phyloP scores from a whole-genome alignment of 192 early-diverging fungal species.

The Rhizophlyctis rosea region DNA sequence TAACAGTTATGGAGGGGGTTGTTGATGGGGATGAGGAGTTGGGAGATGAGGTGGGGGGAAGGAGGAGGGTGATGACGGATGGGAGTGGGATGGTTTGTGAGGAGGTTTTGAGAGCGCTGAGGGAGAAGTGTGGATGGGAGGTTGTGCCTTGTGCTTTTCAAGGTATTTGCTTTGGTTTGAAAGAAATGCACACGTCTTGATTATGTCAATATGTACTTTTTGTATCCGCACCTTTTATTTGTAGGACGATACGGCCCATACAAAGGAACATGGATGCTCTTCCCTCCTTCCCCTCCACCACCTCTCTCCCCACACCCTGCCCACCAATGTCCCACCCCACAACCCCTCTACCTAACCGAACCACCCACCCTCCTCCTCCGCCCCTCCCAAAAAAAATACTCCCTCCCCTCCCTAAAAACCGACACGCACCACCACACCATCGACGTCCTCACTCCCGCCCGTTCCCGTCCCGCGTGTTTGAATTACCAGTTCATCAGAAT shows the following conservation, averaged over 20 bases:
- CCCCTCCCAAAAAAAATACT: no score
- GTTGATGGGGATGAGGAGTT: conserved; percentile 5
- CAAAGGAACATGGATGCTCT: conserved; percentile 12
- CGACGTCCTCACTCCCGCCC: conserved; percentile 1
- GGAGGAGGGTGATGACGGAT: conserved; percentile 6
- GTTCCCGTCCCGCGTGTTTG: conserved; percentile 4
- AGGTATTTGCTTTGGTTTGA: background rate
- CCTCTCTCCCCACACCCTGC: no score
- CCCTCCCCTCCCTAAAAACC: no score
- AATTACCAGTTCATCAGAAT: conserved; percentile 18
- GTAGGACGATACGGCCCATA: conserved; percentile 10
- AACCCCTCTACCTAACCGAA: no score
- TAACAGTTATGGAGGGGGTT: background rate
- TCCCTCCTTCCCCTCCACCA: background rate
- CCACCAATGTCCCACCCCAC: no score
- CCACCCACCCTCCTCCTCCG: no score
- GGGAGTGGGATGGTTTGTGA: conserved; percentile 11
- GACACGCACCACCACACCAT: no score
- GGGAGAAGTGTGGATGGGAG: background rate
- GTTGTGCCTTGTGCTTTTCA: conserved; percentile 11
- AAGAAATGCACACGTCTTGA: no score
- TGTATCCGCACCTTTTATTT: no score
- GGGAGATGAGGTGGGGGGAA: no score
- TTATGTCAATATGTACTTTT: no score
- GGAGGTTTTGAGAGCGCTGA: background rate